Base-by-base conservation (phyloP, 148 eudicot genomes). In the Salicornia ramosissima region DNA sequence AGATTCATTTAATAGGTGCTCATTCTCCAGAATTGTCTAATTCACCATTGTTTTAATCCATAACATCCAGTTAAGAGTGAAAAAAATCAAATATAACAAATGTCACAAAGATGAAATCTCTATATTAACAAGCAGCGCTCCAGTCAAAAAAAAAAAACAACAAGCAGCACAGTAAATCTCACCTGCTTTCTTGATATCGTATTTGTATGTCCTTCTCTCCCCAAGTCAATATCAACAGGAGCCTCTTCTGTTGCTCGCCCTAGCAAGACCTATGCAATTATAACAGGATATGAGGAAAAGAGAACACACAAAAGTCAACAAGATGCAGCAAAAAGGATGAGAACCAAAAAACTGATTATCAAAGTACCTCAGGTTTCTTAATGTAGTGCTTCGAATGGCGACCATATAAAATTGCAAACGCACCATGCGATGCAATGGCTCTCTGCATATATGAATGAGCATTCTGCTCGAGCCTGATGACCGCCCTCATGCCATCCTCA, bases 141-240 rank as follows among this genome's bases (percentile, higher is more conserved):
- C n/a, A n/a, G n/a, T n/a, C n/a, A n/a, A n/a, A n/a, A n/a, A n/a
- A n/a, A n/a, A n/a, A n/a, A n/a, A n/a, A n/a, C n/a, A 39, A 53
- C 25, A 18, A 42, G 28, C 16, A 15, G 52, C 25, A 54, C 45
- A 47, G 9, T 3, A 55, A 43, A 47, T 28, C 75, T 51, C 75
- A 90, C 98, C 95, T 93, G 96, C 29, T 95, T 89, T 69, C 98
- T 86, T 50, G 98, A 93, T 78, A 93, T 85, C 75, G 85, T 90
- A 79, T 85, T 90, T 50, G 90, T 86, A 61, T 84, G 85, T 47
- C 93, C 91, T 79, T 86, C 96, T 81, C 87, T 86, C 22, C 88
- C 83, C 74, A 92, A 69, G 81, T 92, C 96, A 77, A 92, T 84
- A 73, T 90, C 97, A 74, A 92, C 90, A 71, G 40, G 66, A 74